phyloP scores from a whole-genome alignment of 2,329 filamentous ascomycete genomes.

The Pseudocercospora ulei region DNA sequence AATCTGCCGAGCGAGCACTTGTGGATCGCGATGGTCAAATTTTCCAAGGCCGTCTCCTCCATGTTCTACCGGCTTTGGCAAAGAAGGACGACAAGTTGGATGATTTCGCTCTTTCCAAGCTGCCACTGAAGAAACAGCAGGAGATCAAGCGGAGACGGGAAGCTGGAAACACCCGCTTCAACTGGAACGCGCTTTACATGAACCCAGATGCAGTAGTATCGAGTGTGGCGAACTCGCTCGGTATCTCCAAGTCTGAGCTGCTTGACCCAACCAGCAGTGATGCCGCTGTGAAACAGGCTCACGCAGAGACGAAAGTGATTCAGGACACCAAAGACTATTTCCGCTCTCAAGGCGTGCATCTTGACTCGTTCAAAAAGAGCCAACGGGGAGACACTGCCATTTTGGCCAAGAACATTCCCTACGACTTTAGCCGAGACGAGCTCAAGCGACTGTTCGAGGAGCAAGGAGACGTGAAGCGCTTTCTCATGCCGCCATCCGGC shows the following conservation, averaged over 20 bases:
- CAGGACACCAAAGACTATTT: constrained; percentile 95
- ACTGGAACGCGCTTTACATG: constrained; percentile 99
- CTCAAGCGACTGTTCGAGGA: constrained; percentile 73
- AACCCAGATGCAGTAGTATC: constrained; percentile 86
- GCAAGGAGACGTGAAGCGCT: constrained; percentile 67
- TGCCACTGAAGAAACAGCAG: constrained; percentile 90
- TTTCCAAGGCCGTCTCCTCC: constrained; percentile 85
- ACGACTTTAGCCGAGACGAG: constrained; percentile 69
- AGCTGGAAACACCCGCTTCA: constrained; percentile 69
- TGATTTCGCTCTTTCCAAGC: constrained; percentile 78
- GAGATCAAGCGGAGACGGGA: constrained; percentile 77
- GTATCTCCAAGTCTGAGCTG: constrained; percentile 80
- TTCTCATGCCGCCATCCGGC: constrained; percentile 85
- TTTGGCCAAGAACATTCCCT: constrained; percentile 89
- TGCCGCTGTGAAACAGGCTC: constrained; percentile 89
- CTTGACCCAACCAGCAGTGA: constrained; percentile 93
- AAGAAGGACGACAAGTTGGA: constrained; percentile 76
- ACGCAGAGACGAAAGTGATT: constrained; percentile 91
- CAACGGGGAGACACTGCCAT: constrained; percentile 79
- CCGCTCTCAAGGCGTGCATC: constrained; percentile 72
- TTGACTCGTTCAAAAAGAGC: constrained; percentile 79
- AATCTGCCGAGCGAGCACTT: constrained; percentile 68
- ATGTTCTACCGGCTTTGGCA: constrained; percentile 73
- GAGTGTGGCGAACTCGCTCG: constrained; percentile 74
- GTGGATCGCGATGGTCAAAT: constrained; percentile 68